Base-by-base conservation (phyloP, 305 asterid genomes). In the Plantago lanceolata region DNA sequence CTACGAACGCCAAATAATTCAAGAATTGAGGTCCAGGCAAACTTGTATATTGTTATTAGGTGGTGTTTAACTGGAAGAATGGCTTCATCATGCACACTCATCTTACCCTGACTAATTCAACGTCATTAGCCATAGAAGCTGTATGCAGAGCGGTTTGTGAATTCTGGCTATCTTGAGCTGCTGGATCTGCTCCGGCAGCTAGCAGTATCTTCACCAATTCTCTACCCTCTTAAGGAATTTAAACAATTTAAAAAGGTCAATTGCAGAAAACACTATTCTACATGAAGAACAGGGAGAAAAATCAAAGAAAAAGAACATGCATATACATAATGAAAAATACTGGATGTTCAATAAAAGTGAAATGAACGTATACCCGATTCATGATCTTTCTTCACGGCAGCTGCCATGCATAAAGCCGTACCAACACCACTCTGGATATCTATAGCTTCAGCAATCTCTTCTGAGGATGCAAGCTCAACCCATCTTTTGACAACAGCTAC, bases 341-440 rank as follows among this genome's bases (percentile, higher is more conserved):
- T 51, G 60, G 60, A 33, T 33, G 19, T 52, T 52, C 21, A 65
- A 47, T 21, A 21, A 29, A 29, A 55, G 60, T 53, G 16, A 0
- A 55, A 20, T 29, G 5, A 55, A 55, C 60, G 16, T 29, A 14
- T 56, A 31, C 61, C 61, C 71, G 92, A 78, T 86, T 90, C 99
- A 70, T 84, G 96, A 70, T 81, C 90, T 82, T 88, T 93, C 85
- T 87, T 93, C 64, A 81, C 71, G 71, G 95, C 82, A 78, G 97
- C 95, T 63, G 97, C 99, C 90, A 90, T 87, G 84, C 99, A 93
- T 83, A 93, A 82, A 56, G 96, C 95, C 59, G 97, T 89, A 51
- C 99, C 99, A 66, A 72, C 84, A 66, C 86, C 85, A 67, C 96
- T 82, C 72, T 85, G 97, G 69, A 90, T 90, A 81, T 93, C 89